Conservation (phyloP, 2,329 filamentous ascomycete species). For the Fusarium miscanthi region DNA sequence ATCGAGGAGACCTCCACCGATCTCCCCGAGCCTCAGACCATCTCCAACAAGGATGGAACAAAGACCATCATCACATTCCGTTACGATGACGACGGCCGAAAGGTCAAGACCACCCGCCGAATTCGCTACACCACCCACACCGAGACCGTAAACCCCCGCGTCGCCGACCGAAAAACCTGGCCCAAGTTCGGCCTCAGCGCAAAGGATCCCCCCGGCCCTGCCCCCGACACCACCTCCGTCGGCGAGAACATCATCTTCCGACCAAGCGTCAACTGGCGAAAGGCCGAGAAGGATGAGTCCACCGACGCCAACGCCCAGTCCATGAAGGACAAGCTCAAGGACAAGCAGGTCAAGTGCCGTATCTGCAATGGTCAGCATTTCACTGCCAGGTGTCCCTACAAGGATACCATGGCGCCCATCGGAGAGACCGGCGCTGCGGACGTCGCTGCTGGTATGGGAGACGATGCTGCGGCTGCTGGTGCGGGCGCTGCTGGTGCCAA, state of each 20-base stretch:
- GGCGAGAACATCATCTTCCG: slow-evolving; percentile 99
- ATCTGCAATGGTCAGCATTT: slow-evolving; percentile 99
- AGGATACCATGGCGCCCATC: slow-evolving; percentile 97
- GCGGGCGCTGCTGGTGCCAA: slow-evolving; percentile 57
- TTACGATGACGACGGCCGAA: slow-evolving; percentile 92
- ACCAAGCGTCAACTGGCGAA: slow-evolving; percentile 93
- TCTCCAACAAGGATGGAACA: slow-evolving; percentile 97
- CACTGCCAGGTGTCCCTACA: slow-evolving; percentile 98
- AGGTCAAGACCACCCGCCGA: slow-evolving; percentile 96
- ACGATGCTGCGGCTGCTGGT: slow-evolving; percentile 59
- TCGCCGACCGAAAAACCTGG: slow-evolving; percentile 95
- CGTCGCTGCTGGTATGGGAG: slow-evolving; percentile 65
- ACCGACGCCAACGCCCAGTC: slow-evolving; percentile 77
- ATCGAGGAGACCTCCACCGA: slow-evolving; percentile 76
- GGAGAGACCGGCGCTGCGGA: slow-evolving; percentile 68
- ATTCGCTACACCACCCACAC: slow-evolving; percentile 93
- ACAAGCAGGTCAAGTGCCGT: slow-evolving; percentile 99
- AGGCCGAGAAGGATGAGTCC: slow-evolving; percentile 84
- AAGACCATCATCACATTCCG: slow-evolving; percentile 93
- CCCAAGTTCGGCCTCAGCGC: slow-evolving; percentile 91
- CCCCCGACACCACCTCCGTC: slow-evolving; percentile 88
- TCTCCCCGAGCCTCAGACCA: slow-evolving; percentile 87
- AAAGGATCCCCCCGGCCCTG: slow-evolving; percentile 84
- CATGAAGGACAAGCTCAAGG: slow-evolving; percentile 87
- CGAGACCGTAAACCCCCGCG: slow-evolving; percentile 94